These are phyloP conservation scores for Pugionium cornutum DNA, from an alignment of 345 rosid species.

Conservation along the genomic window DNA sequence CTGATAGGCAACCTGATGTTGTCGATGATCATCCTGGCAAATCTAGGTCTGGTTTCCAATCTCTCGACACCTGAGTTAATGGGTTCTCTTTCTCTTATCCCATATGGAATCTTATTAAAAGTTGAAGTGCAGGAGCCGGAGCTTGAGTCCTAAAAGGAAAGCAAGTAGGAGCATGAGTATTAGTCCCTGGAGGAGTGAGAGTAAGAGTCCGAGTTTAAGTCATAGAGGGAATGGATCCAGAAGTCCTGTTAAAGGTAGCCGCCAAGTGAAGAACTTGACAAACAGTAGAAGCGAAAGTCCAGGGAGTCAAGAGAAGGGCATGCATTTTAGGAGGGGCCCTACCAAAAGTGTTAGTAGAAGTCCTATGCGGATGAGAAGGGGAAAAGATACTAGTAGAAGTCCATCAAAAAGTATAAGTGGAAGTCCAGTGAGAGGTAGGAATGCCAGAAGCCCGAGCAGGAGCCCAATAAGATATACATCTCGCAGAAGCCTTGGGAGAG, in stretches of 20 bases:
- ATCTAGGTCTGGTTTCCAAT: slow-evolving; percentile 73
- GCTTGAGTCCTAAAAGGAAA: slow-evolving; percentile 82
- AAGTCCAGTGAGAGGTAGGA: slow-evolving; percentile 51
- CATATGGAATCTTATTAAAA: slow-evolving; percentile 50
- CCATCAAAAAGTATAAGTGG: slow-evolving; percentile 46
- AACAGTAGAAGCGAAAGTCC: slow-evolving; percentile 47
- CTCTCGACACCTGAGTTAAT: slow-evolving; percentile 47
- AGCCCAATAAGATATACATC: slow-evolving; percentile 48
- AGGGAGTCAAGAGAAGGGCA: slow-evolving; percentile 30
- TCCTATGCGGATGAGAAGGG: slow-evolving; percentile 40
- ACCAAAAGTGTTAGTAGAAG: slow-evolving; percentile 49
- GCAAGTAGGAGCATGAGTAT: slow-evolving; percentile 76
- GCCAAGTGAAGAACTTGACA: slow-evolving; percentile 43
- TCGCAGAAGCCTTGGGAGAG: slow-evolving; percentile 37
- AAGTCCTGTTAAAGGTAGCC: slow-evolving; percentile 42
- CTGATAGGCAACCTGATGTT: slow-evolving; percentile 76
- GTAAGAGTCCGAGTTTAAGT: slow-evolving; percentile 68
- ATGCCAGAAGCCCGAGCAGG: slow-evolving; percentile 52
- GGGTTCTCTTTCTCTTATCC: slow-evolving; percentile 49
- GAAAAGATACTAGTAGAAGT: slow-evolving; percentile 49
- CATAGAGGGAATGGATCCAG: slow-evolving; percentile 49
- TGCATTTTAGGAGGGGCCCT: slow-evolving; percentile 43
- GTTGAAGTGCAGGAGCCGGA: slow-evolving; percentile 87
- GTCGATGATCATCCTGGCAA: slow-evolving; percentile 79
- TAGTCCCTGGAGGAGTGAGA: slow-evolving; percentile 71